Percentiles rank a stretch among this genome's conserved stretches.
Evolutionary conservation across 2,329 filamentous ascomycete genomes (phyloP).

Genomic region (Sclerotinia spermophila): DNA sequence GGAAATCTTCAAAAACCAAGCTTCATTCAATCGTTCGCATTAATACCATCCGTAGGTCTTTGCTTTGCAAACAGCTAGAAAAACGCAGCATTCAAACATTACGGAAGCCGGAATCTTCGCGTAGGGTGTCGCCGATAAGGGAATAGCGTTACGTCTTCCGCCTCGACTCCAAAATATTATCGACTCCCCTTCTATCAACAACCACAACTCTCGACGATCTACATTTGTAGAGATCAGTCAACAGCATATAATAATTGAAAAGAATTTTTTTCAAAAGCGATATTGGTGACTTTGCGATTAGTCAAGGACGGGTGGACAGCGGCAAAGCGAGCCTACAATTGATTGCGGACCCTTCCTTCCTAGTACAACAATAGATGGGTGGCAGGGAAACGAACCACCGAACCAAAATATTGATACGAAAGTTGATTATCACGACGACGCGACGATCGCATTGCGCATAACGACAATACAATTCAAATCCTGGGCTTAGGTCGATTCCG

Average conservation of each 20-base stretch:
- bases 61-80: not conserved
- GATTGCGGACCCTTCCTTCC: constrained; percentile 8
- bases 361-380: constrained; percentile 6
- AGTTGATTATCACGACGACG: constrained; percentile 9
- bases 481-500: not conserved
- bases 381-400: constrained; percentile 16
- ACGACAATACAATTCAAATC: not conserved
- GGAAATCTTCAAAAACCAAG: not conserved
- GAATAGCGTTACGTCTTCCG: constrained; percentile 18
- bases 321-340: constrained; percentile 13
- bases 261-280: not conserved
- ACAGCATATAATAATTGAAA: not conserved
- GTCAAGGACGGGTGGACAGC: not conserved
- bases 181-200: constrained; percentile 3
- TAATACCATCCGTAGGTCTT: not conserved
- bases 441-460: constrained; percentile 18
- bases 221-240: constrained; percentile 10
- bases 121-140: constrained; percentile 15
- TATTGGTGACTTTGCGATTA: not conserved
- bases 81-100: not conserved
- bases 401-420: constrained; percentile 13
- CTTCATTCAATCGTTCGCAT: not conserved
- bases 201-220: constrained; percentile 10
- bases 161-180: constrained; percentile 18
- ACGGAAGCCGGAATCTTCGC: constrained; percentile 1